phyloP scores from a whole-genome alignment of 257 asterid genomes.

The Gynochthodes officinalis region DNA sequence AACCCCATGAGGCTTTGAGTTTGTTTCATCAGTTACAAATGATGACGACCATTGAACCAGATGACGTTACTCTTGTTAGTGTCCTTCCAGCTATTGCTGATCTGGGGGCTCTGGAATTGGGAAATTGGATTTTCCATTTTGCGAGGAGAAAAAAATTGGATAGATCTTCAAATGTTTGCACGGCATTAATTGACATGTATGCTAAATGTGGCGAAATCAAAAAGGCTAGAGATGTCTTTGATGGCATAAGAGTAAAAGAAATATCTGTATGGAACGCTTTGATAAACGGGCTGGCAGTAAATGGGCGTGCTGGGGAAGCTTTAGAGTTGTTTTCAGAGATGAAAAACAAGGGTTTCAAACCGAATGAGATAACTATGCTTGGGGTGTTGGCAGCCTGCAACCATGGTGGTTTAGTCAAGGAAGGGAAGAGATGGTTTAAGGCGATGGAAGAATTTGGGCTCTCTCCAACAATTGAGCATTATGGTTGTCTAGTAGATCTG shows the following conservation, averaged over 20 bases:
- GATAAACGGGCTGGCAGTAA: conserved; percentile 84
- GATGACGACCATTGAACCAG: conserved; percentile 42
- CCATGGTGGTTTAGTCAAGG: conserved; percentile 90
- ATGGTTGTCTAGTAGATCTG: conserved; percentile 82
- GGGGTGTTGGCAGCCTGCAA: conserved; percentile 87
- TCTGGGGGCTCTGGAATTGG: conserved; percentile 80
- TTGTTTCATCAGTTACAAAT: conserved; percentile 64
- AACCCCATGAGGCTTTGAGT: conserved; percentile 56
- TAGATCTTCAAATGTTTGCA: conserved; percentile 63
- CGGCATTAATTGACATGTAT: conserved; percentile 88
- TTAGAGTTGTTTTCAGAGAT: conserved; percentile 55
- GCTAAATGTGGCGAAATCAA: conserved; percentile 79
- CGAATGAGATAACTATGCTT: conserved; percentile 73
- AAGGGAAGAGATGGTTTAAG: conserved; percentile 73
- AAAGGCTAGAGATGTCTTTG: conserved; percentile 59
- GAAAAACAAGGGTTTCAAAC: conserved; percentile 48
- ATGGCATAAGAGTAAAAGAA: conserved; percentile 39
- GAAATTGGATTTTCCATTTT: conserved; percentile 59
- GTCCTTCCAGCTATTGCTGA: conserved; percentile 88
- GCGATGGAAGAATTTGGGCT: conserved; percentile 54
- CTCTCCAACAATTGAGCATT: conserved; percentile 65
- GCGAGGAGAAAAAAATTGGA: conserved; percentile 64
- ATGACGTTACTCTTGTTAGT: conserved; percentile 72
- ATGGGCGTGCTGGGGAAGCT: conserved; percentile 79
- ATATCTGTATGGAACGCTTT: conserved; percentile 85